Conservation (phyloP, 2,329 filamentous ascomycete species). For the Herpotrichia juniperi region DNA sequence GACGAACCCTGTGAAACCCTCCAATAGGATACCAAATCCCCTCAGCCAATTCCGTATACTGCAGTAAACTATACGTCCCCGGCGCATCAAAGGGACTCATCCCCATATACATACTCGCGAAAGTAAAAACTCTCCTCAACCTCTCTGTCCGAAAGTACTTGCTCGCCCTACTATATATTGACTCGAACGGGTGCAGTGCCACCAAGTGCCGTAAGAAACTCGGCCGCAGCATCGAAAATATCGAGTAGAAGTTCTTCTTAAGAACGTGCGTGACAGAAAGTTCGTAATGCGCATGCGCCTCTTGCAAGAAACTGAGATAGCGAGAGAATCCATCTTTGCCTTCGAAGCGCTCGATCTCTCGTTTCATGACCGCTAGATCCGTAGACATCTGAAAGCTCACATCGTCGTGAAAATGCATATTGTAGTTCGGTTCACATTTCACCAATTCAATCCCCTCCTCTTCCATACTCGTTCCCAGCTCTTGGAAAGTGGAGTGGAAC, state of each 20-base stretch:
- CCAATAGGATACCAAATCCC: slow-evolving; percentile 78
- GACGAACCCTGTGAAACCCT: slow-evolving; percentile 67
- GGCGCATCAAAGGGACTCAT: slow-evolving; percentile 80
- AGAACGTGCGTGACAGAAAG: slow-evolving; percentile 70
- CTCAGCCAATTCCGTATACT: slow-evolving; percentile 77
- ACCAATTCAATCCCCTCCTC: slow-evolving; percentile 70
- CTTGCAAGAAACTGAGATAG: slow-evolving; percentile 70
- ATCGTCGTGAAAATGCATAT: slow-evolving; percentile 74
- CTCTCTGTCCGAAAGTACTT: slow-evolving; percentile 74
- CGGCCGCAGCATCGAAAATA: slow-evolving; percentile 63
- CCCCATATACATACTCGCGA: slow-evolving; percentile 83
- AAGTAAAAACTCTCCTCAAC: slow-evolving; percentile 73
- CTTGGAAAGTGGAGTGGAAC: slow-evolving; percentile 71
- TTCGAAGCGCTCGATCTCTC: slow-evolving; percentile 74
- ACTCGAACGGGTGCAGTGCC: slow-evolving; percentile 72
- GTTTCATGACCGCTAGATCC: slow-evolving; percentile 74
- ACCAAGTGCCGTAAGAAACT: slow-evolving; percentile 65
- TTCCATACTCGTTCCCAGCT: slow-evolving; percentile 70
- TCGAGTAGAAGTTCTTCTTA: slow-evolving; percentile 68
- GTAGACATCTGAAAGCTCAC: slow-evolving; percentile 68
- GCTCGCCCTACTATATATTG: slow-evolving; percentile 68
- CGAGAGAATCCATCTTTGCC: slow-evolving; percentile 72
- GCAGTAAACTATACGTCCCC: slow-evolving; percentile 73
- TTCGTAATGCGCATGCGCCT: slow-evolving; percentile 74
- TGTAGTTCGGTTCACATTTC: slow-evolving; percentile 78